Evolutionary conservation across 495 filamentous ascomycete genomes (phyloP).

Genomic region (Podospora didyma): DNA sequence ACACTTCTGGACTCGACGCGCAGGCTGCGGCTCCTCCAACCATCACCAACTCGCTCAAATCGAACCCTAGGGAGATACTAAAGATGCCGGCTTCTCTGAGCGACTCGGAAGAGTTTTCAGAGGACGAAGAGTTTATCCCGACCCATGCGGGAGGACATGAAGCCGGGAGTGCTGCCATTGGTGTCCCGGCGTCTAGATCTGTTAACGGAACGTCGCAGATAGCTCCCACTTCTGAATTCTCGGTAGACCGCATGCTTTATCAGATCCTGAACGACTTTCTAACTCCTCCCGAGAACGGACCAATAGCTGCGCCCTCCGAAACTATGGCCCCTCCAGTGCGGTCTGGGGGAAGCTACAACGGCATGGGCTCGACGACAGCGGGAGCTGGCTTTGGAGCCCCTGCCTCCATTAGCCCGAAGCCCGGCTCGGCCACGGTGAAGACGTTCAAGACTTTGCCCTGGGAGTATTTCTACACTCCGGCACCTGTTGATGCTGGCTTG

Average conservation of each 20-base stretch:
- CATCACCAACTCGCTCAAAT: background rate
- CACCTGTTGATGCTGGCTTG: slow-evolving; percentile 13
- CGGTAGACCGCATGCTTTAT: slow-evolving; percentile 31
- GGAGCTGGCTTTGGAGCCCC: slow-evolving; percentile 31
- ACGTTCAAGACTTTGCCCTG: slow-evolving; percentile 40
- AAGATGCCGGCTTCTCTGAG: slow-evolving; percentile 2
- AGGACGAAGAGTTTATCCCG: slow-evolving; percentile 22
- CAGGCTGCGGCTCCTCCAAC: background rate
- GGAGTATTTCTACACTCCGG: slow-evolving; percentile 39
- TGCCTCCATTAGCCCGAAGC: slow-evolving; percentile 22
- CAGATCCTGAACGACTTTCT: slow-evolving; percentile 42
- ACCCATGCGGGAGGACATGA: background rate
- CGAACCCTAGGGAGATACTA: background rate
- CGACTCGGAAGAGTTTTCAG: slow-evolving; percentile 25
- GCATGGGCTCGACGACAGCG: slow-evolving; percentile 37
- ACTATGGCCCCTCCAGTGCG: slow-evolving; percentile 2
- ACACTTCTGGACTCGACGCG: background rate
- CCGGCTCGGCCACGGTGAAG: slow-evolving; percentile 36
- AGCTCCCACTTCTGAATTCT: slow-evolving; percentile 18
- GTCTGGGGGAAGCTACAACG: slow-evolving; percentile 31
- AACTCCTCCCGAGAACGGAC: slow-evolving; percentile 27
- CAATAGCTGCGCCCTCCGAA: background rate
- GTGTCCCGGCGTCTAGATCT: background rate
- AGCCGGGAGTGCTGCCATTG: background rate
- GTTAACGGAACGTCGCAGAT: background rate